Evolutionary conservation across 116 monocot genomes (phyloP).

Genomic region (Cymodocea nodosa): DNA sequence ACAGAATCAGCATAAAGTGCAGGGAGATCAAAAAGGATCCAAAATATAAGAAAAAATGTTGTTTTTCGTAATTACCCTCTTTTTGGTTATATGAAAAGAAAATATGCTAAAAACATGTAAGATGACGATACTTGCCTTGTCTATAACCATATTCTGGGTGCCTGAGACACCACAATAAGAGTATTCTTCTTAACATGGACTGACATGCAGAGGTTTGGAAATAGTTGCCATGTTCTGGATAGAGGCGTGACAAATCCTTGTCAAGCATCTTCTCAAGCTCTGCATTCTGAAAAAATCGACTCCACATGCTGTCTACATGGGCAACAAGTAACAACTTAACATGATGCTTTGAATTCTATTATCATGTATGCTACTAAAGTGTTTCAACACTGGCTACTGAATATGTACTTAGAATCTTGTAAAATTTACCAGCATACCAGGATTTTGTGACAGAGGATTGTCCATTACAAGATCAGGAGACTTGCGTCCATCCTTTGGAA

Average conservation of each 20-base stretch:
- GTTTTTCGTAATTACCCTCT: too few relatives aligned
- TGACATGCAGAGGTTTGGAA: constrained; percentile 70
- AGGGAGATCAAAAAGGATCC: too few relatives aligned
- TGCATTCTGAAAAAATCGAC: constrained; percentile 74
- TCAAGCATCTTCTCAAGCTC: constrained; percentile 78
- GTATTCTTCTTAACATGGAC: constrained; percentile 68
- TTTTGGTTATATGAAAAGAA: too few relatives aligned
- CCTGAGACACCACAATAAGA: constrained; percentile 72
- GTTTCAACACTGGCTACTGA: too few relatives aligned
- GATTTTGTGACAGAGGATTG: constrained; percentile 91
- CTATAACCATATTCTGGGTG: constrained; percentile 77
- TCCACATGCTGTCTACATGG: constrained; percentile 33
- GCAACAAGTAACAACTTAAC: neutral
- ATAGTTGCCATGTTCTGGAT: constrained; percentile 67
- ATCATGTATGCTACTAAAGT: too few relatives aligned
- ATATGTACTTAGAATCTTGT: too few relatives aligned
- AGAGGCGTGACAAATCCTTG: constrained; percentile 79
- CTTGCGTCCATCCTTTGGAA: constrained; percentile 37
- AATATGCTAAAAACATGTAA: too few relatives aligned
- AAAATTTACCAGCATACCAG: constrained; percentile 26
- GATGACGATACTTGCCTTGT: constrained; percentile 39
- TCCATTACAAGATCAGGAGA: constrained; percentile 52
- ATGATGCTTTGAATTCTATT: too few relatives aligned
- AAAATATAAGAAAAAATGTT: too few relatives aligned
- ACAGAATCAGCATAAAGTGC: too few relatives aligned